Evolutionary conservation across 1,284 basidiomycete genomes (phyloP).

Genomic region (Gastroboletus turbinatus): DNA sequence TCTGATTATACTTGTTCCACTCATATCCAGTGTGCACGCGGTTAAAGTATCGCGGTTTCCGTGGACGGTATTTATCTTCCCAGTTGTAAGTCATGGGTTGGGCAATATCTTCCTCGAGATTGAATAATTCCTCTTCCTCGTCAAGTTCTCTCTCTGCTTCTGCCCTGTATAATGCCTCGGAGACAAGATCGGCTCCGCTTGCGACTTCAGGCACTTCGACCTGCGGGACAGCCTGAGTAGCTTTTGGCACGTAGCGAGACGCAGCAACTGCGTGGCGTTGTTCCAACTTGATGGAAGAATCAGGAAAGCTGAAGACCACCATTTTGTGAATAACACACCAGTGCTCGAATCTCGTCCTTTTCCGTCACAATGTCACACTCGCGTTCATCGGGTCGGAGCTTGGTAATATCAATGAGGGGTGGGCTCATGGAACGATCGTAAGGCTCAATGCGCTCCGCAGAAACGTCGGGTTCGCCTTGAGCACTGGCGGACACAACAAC

Average conservation of each 20-base stretch:
- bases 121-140: conserved; percentile 93
- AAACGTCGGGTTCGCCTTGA: conserved; percentile 42
- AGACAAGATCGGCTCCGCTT: conserved; percentile 74
- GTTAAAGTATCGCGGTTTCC: conserved; percentile 99
- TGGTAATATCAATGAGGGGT: conserved; percentile 64
- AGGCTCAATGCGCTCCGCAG: conserved; percentile 64
- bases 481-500: conserved; percentile 35
- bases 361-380: conserved; percentile 75
- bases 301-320: conserved; percentile 3
- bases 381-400: conserved; percentile 73
- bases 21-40: conserved; percentile 99
- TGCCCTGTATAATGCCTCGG: conserved; percentile 82
- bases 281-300: conserved; percentile 52
- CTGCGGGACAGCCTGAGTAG: conserved; percentile 50
- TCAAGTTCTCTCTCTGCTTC: conserved; percentile 91
- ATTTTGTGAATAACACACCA: conserved; percentile 52
- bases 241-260: conserved; percentile 83
- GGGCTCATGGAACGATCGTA: conserved; percentile 88
- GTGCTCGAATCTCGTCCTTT: conserved; percentile 58
- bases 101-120: conserved; percentile 83
- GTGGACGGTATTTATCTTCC: conserved; percentile 98
- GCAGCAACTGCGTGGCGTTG: conserved; percentile 77
- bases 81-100: conserved; percentile 88
- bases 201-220: conserved; percentile 49
- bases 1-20: conserved; percentile 99